These are phyloP conservation scores for Avicennia marina DNA, from an alignment of 257 asterid species.

Conservation along the genomic window DNA sequence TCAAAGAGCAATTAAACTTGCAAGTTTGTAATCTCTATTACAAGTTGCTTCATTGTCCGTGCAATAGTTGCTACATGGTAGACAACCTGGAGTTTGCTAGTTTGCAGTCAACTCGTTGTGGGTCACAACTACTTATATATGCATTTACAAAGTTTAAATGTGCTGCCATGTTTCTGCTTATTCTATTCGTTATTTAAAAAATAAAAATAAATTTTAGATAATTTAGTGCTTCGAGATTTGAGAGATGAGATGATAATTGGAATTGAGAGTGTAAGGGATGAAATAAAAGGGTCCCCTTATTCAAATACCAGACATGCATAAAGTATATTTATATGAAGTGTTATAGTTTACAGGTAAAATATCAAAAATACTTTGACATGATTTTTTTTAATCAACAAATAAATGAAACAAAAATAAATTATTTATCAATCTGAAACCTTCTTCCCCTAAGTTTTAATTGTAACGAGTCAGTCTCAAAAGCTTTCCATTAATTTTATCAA, in stretches of 20 bases:
- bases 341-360: no score
- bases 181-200: no score
- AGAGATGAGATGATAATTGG: neutral
- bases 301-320: neutral
- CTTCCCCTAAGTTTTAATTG: neutral
- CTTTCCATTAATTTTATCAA: neutral
- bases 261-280: neutral
- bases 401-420: neutral
- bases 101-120: no score
- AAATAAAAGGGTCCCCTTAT: neutral
- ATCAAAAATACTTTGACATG: no score
- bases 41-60: neutral
- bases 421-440: neutral
- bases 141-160: neutral
- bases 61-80: no score
- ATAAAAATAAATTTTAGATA: no score
- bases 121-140: no score
- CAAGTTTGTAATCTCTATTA: neutral
- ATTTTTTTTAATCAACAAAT: no score
- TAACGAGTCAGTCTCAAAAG: neutral
- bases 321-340: neutral
- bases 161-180: conserved; percentile 2
- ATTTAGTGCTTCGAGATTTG: neutral
- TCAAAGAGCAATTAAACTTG: conserved; percentile 12
- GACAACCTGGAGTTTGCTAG: no score